phyloP scores from a whole-genome alignment of 2,329 filamentous ascomycete species.

The Stachybotrys elegans region DNA sequence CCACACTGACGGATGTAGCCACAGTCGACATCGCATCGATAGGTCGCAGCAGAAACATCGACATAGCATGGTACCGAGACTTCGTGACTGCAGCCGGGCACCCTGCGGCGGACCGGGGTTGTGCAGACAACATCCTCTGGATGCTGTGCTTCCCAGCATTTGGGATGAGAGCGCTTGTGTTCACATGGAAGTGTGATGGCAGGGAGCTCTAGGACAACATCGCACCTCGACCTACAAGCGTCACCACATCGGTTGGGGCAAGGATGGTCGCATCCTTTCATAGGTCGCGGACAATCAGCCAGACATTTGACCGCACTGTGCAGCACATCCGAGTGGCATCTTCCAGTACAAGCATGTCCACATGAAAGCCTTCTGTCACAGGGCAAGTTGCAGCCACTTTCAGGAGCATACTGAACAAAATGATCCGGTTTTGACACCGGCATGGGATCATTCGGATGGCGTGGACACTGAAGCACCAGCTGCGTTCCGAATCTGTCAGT shows the following conservation, averaged over 20 bases:
- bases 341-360: slow-evolving; percentile 40
- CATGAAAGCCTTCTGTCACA: slow-evolving; percentile 46
- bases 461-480: slow-evolving; percentile 54
- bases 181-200: slow-evolving; percentile 35
- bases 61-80: slow-evolving; percentile 43
- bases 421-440: slow-evolving; percentile 48
- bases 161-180: slow-evolving; percentile 25
- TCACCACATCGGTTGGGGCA: slow-evolving; percentile 40
- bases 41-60: slow-evolving; percentile 35
- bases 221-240: slow-evolving; percentile 32
- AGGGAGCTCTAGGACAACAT: slow-evolving; percentile 21
- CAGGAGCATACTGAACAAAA: slow-evolving; percentile 51
- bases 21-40: slow-evolving; percentile 46
- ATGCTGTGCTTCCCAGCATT: slow-evolving; percentile 39
- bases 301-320: slow-evolving; percentile 42
- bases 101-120: slow-evolving; percentile 35
- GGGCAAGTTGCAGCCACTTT: slow-evolving; percentile 53
- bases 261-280: slow-evolving; percentile 37
- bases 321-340: slow-evolving; percentile 42
- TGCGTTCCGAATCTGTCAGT: slow-evolving; percentile 40
- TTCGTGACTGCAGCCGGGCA: slow-evolving; percentile 52
- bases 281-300: slow-evolving; percentile 36
- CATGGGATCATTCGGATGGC: slow-evolving; percentile 51
- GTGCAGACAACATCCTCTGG: slow-evolving; percentile 42
- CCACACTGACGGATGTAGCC: slow-evolving; percentile 45